Percentiles rank a stretch among this genome's conserved stretches.
These are phyloP conservation scores for Cyberlindnera xishuangbannaensis DNA, from an alignment of 805 yeast genomes.

Conservation along the genomic window DNA sequence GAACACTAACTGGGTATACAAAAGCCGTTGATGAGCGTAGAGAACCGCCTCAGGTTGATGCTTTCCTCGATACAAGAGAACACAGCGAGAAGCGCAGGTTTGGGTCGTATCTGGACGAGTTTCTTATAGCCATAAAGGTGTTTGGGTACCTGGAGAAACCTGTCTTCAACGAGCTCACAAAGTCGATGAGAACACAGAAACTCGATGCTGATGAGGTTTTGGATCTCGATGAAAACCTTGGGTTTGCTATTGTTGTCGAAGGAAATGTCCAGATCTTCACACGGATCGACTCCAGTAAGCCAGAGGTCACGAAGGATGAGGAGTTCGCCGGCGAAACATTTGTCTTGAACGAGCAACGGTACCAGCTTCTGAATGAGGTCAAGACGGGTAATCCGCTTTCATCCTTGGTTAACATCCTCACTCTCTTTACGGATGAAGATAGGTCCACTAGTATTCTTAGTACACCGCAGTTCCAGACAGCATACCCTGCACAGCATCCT, in stretches of 20 bases:
- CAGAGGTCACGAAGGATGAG: conserved; percentile 14
- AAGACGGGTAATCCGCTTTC: conserved; percentile 83
- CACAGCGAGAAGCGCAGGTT: conserved; percentile 36
- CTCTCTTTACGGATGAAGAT: conserved; percentile 54
- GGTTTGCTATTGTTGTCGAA: conserved; percentile 89
- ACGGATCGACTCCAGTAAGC: conserved; percentile 33
- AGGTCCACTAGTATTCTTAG: conserved; percentile 5
- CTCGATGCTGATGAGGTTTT: conserved; percentile 72
- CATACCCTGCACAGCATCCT: not conserved
- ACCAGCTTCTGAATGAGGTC: conserved; percentile 73
- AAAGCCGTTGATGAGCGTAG: conserved; percentile 32
- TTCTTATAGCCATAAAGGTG: conserved; percentile 82
- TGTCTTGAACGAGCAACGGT: conserved; percentile 50
- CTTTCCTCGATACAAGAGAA: conserved; percentile 9
- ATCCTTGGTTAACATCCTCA: conserved; percentile 72
- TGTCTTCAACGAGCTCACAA: conserved; percentile 89
- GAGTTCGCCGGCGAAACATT: conserved; percentile 30
- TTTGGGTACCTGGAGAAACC: conserved; percentile 89
- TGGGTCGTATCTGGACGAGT: conserved; percentile 77
- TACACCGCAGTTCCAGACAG: conserved; percentile 4
- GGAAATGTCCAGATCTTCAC: conserved; percentile 81
- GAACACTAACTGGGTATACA: conserved; percentile 13
- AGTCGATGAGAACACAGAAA: conserved; percentile 85
- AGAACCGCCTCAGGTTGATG: conserved; percentile 24
- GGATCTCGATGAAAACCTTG: conserved; percentile 65